phyloP scores from a whole-genome alignment of 192 early-diverging fungal genomes.

The Cladochytrium replicatum region DNA sequence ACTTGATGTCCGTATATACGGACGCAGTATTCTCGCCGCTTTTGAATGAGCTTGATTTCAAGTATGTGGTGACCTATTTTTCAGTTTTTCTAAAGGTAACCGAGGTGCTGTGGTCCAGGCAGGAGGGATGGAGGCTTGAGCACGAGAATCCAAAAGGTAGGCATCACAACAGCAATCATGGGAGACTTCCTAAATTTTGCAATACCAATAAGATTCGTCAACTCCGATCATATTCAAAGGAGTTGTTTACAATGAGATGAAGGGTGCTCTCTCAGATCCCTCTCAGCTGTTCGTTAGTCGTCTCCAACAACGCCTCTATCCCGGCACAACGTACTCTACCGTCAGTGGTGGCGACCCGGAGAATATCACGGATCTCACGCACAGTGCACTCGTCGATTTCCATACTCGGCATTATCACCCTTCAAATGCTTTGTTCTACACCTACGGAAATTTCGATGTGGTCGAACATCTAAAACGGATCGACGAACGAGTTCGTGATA shows the following conservation, averaged over 20 bases:
- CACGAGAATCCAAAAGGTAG: conserved; percentile 55
- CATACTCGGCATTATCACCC: conserved; percentile 85
- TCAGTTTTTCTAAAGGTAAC: neutral
- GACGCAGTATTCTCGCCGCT: conserved; percentile 78
- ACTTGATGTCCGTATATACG: conserved; percentile 84
- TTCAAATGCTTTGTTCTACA: conserved; percentile 82
- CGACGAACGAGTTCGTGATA: conserved; percentile 46
- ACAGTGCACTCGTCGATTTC: conserved; percentile 71
- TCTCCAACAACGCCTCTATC: conserved; percentile 72
- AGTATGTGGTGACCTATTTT: too few relatives aligned
- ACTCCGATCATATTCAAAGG: conserved; percentile 81
- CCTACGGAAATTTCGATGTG: conserved; percentile 72
- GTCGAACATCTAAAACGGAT: conserved; percentile 64
- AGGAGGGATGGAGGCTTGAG: conserved; percentile 93
- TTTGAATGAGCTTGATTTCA: conserved; percentile 73
- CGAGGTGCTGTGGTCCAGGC: conserved; percentile 24
- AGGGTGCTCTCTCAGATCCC: conserved; percentile 51
- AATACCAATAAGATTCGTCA: conserved; percentile 31
- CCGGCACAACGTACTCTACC: conserved; percentile 68
- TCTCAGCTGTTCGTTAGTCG: conserved; percentile 62
- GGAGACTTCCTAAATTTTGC: too few relatives aligned
- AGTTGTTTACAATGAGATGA: conserved; percentile 98
- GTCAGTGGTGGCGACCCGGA: conserved; percentile 87
- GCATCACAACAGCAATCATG: too few relatives aligned
- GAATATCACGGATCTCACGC: conserved; percentile 77